Evolutionary conservation across 2,329 filamentous ascomycete species (phyloP), one percentile per base, ranked within the genome.

Genomic region (Pseudogymnoascus destructans): DNA sequence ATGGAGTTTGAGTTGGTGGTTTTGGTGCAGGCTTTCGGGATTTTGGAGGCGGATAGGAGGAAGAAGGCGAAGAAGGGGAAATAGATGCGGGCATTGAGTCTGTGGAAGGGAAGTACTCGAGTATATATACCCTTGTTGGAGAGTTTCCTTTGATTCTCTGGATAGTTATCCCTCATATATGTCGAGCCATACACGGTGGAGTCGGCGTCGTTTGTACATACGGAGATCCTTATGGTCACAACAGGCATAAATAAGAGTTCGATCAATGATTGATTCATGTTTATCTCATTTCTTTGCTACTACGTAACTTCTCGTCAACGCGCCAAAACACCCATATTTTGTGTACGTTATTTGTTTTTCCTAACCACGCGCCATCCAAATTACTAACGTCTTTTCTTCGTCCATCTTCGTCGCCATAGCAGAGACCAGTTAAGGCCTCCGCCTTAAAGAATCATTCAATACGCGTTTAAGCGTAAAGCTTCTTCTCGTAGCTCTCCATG

Each of bases 401-500:
- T 56, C 35, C 17, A 21, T 21, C 11, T 56, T 36, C 54, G n/a
- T 35, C 19, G 17, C 21, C 52, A 56, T 23, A 56, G 30, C 35
- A 35, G 32, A 56, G 54, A 52, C 46, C 46, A 52, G 46, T 3
- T 52, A 52, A 52, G 46, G n/a, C 46, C 46, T 52, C 40, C 25
- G 46, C 46, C 46, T 25, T 52, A 52, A 15, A 30, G 46, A 52
- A 30, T 52, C 46, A 30, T 30, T 19, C 25, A 30, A 11, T 52
- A 30, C 25, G 15, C 30, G 10, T 49, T 66, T 83, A 96, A 68
- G 90, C 89, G 75, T 95, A 98, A 65, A 98, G 86, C 82, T 97
- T 98, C 87, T 98, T 98, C 79, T 97, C 93, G 72, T 95, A 97
- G 71, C 89, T 92, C 78, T 97, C 90, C 80, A 98, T 90, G 76